Conservation (phyloP, 306 rosid species). For the Datisca glomerata region DNA sequence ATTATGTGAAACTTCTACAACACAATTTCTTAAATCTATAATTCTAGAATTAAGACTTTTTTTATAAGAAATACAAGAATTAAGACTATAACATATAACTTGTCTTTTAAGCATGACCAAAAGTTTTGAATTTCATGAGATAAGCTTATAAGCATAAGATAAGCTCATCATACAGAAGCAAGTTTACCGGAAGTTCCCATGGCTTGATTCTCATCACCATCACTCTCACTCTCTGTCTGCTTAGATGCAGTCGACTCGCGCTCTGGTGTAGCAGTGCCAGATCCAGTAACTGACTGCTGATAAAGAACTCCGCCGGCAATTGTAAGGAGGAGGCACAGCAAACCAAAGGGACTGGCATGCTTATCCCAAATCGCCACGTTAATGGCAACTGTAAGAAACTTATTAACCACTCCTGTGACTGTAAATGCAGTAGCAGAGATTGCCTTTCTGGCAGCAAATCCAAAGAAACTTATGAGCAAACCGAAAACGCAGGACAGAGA, state of each 20-base stretch:
- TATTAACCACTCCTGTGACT: constrained; percentile 84
- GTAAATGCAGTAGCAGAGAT: constrained; percentile 81
- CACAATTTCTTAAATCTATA: no score
- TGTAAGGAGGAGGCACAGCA: constrained; percentile 65
- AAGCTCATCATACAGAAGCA: constrained; percentile 49
- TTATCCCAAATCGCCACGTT: constrained; percentile 77
- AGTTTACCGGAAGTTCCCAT: constrained; percentile 35
- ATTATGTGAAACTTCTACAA: no score
- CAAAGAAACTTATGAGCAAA: no score
- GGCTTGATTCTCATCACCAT: constrained; percentile 35
- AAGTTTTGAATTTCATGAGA: no score
- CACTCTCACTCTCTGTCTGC: constrained; percentile 27
- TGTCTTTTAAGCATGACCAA: background rate
- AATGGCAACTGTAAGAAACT: constrained; percentile 75
- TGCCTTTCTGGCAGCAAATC: no score
- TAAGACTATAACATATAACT: background rate
- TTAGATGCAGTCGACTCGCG: constrained; percentile 28
- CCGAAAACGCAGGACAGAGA: constrained; percentile 65
- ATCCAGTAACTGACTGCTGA: constrained; percentile 69
- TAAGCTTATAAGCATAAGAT: no score
- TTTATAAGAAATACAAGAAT: no score
- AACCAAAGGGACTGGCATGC: constrained; percentile 72
- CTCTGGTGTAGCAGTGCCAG: no score
- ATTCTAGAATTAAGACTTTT: no score
- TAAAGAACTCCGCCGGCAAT: constrained; percentile 67